These are phyloP conservation scores for Haplographium delicatum DNA, from an alignment of 495 filamentous ascomycete genomes.

Conservation along the genomic window DNA sequence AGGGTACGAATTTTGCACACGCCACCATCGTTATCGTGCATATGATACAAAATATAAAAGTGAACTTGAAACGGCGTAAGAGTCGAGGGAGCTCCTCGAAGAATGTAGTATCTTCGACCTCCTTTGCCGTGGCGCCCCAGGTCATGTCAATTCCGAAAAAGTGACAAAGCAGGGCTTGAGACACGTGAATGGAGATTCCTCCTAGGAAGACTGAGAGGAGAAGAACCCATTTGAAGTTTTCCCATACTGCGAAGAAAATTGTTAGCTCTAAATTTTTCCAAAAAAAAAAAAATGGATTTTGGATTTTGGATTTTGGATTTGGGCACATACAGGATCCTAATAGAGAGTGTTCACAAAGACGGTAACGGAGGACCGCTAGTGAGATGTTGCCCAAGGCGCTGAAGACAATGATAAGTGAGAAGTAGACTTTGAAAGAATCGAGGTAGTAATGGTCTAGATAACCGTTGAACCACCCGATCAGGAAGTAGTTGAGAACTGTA, in stretches of 20 bases:
- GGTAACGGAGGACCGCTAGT: slow-evolving; percentile 22
- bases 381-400: slow-evolving; percentile 31
- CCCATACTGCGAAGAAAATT: slow-evolving; percentile 37
- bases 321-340: slow-evolving; percentile 11
- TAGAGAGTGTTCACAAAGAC: slow-evolving; percentile 14
- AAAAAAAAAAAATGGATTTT: slow-evolving; percentile 5
- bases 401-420: slow-evolving; percentile 44
- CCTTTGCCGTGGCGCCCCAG: slow-evolving; percentile 54
- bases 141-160: slow-evolving; percentile 58
- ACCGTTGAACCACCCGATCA: slow-evolving; percentile 47
- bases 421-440: slow-evolving; percentile 46
- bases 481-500: slow-evolving; percentile 57
- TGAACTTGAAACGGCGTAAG: slow-evolving; percentile 52
- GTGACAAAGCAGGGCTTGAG: slow-evolving; percentile 54
- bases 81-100: slow-evolving; percentile 54
- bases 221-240: slow-evolving; percentile 60
- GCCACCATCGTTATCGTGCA: slow-evolving; percentile 43
- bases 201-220: slow-evolving; percentile 59
- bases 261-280: not conserved
- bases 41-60: slow-evolving; percentile 49
- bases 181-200: slow-evolving; percentile 59
- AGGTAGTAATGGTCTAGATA: slow-evolving; percentile 50
- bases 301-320: too few species aligned
- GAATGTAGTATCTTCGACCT: slow-evolving; percentile 55
- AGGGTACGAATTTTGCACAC: slow-evolving; percentile 39